Evolutionary conservation across 495 filamentous ascomycete species (phyloP).

Genomic region (Ramalina intermedia): DNA sequence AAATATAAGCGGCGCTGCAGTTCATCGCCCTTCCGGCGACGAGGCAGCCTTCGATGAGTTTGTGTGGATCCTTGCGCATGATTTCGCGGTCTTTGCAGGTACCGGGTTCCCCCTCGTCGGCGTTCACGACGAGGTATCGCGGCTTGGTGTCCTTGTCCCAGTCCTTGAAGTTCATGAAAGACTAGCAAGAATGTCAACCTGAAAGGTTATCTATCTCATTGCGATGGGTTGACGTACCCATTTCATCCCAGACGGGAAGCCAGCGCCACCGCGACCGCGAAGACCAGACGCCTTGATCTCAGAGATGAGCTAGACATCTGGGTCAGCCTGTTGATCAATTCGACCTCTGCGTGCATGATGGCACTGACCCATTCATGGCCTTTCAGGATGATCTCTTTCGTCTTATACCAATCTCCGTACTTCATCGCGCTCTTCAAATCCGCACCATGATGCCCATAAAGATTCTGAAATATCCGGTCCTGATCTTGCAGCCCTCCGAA

Average conservation of each 20-base stretch:
- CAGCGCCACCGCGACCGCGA: slow-evolving; percentile 89
- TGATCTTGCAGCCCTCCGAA: slow-evolving; percentile 85
- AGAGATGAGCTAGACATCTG: slow-evolving; percentile 56
- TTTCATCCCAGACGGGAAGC: slow-evolving; percentile 96
- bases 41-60: slow-evolving; percentile 92
- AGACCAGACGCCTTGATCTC: slow-evolving; percentile 95
- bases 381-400: slow-evolving; percentile 93
- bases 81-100: slow-evolving; percentile 99
- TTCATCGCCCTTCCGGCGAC: slow-evolving; percentile 97
- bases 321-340: slow-evolving; percentile 3
- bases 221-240: slow-evolving; percentile 47
- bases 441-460: slow-evolving; percentile 81
- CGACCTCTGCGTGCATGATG: background rate
- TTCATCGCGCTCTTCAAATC: slow-evolving; percentile 93
- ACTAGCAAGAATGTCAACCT: slow-evolving; percentile 39
- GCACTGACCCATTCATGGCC: slow-evolving; percentile 78
- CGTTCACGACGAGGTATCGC: slow-evolving; percentile 92
- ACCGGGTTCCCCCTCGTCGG: slow-evolving; percentile 95
- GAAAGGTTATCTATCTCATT: background rate
- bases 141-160: slow-evolving; percentile 98
- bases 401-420: slow-evolving; percentile 98
- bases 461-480: slow-evolving; percentile 97
- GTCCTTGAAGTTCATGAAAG: slow-evolving; percentile 99
- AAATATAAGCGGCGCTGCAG: slow-evolving; percentile 95
- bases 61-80: slow-evolving; percentile 99